These are phyloP conservation scores for Cystobasidiaceae sp. DNA, from an alignment of 1,284 basidiomycete genomes.

Conservation along the genomic window DNA sequence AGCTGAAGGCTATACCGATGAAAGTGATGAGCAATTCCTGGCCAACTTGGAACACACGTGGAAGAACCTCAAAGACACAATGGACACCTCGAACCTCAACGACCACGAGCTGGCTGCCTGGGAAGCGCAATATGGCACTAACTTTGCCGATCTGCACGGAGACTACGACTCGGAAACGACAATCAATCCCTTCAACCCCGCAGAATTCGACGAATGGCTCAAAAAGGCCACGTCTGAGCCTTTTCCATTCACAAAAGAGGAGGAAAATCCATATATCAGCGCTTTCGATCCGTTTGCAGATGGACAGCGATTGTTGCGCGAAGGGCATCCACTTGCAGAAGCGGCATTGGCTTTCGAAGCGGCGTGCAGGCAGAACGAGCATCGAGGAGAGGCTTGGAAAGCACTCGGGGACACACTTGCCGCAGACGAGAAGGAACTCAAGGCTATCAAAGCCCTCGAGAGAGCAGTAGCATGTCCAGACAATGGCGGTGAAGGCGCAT, in stretches of 20 bases:
- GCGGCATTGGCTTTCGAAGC: constrained; percentile 53
- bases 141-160: constrained; percentile 37
- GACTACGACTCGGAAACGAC: constrained; percentile 13
- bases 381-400: constrained; percentile 79
- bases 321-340: constrained; percentile 44
- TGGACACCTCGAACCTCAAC: constrained; percentile 55
- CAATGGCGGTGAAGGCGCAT: constrained; percentile 59
- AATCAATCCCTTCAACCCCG: constrained; percentile 18
- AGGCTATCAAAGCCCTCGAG: constrained; percentile 56
- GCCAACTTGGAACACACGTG: constrained; percentile 44
- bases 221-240: constrained; percentile 32
- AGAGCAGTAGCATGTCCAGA: constrained; percentile 60
- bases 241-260: constrained; percentile 40
- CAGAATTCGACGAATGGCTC: constrained; percentile 39
- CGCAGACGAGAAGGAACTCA: constrained; percentile 77
- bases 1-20: constrained; percentile 39
- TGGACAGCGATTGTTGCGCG: constrained; percentile 59
- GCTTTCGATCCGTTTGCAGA: constrained; percentile 52
- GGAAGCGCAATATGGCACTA: constrained; percentile 41
- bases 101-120: constrained; percentile 59
- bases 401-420: constrained; percentile 87
- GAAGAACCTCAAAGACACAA: constrained; percentile 37
- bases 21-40: constrained; percentile 47
- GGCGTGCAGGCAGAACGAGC: constrained; percentile 49
- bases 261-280: constrained; percentile 63